Evolutionary conservation across 225 moss, liverwort and hornwort species (phyloP), one percentile per base, ranked within the genome.

Genomic region (Sphagnum contortum): DNA sequence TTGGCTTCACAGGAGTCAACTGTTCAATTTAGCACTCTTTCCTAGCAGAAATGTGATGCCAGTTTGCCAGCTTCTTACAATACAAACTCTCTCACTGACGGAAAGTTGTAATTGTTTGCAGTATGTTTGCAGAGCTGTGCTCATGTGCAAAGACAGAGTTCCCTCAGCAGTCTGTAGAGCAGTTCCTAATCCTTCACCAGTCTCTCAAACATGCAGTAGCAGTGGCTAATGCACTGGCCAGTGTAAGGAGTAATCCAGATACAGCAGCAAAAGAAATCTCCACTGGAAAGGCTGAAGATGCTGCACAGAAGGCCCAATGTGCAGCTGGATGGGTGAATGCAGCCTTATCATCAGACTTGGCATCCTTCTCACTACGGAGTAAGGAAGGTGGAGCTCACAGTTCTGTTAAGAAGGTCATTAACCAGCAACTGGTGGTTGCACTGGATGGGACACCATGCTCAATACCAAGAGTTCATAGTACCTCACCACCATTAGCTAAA

Each of bases 41-140:
- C 1, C 1, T 29, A 0, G 29, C 29, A 29, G 29, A 29, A 29
- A 29, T 29, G 29, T 0, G 29, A 29, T 29, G 29, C 29, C 29
- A 29, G 29, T 29, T 29, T 29, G 29, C 29, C 29, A 29, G 61
- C 44, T 62, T 45, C 4, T 8, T 55, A n/a, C n/a, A 12, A 59
- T 5, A 7, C 12, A 6, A 7, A 5, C 8, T 8, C 7, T 9
- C 0, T 52, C 52, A 52, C 52, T 52, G 6, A 5, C 9, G 6
- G 52, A 52, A 9, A 5, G 6, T 5, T 5, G 9, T 5, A 52
- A 48, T 14, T 64, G 13, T 71, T 44, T 82, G 85, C 89, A 98
- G 96, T 75, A 91, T 93, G 83, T 98, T 98, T 54, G 92, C 96
- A 4, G 96, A 98, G 56, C 76, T 98, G 0, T 90, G 93, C 47